Evolutionary conservation across 257 asterid genomes (phyloP), one percentile per base, ranked within the genome.

Genomic region (Plectranthus barbatus): DNA sequence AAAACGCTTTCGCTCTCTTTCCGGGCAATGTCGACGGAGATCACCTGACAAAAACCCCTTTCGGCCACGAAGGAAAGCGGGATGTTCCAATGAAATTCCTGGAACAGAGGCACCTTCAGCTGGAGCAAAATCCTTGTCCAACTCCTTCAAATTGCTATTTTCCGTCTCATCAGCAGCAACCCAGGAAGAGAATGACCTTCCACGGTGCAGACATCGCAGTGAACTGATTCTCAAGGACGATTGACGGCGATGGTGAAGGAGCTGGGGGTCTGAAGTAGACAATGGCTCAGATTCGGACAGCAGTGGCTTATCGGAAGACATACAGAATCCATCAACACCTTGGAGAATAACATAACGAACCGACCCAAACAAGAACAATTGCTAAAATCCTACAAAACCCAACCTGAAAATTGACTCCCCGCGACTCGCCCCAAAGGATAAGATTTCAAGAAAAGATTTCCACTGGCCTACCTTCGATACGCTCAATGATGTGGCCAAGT

Each of bases 251-350:
- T 23, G 76, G 53, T 60, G 53, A 56, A 31, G 70, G 51, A 73
- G 69, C 63, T 60, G 69, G 29, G 83, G 76, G 33, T 64, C 59
- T 21, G 86, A 70, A 31, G 66, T 74, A 64, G 81, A 83, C 5
- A 66, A 60, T 41, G 71, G 77, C 66, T 81, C 84, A 72, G 74
- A 71, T 17, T 76, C 57, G 59, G 86, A 68, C 72, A 86, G 78
- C 83, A 87, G 76, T n/a, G 89, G 93, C 76, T 83, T 81, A 76
- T 77, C 85, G 62, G 94, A 83, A 75, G 86, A 82, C 99, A 89
- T 86, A 82, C 65, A 82, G 69, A 67, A 70, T 39, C 77, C 79
- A 70, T 76, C 74, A 68, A 76, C 60, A 44, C 48, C 54, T 80
- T 70, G 77, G 80, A 54, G 66, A 68, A 66, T 59, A 73, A 59